Conservation (phyloP, 805 yeast genomes). For the Cyberlindnera mrakii region DNA sequence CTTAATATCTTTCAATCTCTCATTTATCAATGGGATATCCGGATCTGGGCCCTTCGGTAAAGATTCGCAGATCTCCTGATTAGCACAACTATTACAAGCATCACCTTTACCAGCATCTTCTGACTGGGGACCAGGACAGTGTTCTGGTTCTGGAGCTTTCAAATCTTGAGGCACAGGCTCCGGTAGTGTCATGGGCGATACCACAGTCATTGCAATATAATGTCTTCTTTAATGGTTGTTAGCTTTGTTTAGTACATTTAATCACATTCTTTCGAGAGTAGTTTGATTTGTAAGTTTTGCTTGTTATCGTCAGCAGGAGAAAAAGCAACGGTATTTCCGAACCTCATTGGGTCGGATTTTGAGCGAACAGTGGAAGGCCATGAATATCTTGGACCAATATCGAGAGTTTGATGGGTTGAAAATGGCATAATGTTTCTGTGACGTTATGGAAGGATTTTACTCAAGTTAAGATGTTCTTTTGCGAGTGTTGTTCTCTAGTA, state of each 20-base stretch:
- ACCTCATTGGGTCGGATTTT: neutral
- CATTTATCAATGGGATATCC: conserved; percentile 71
- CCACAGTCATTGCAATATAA: conserved; percentile 4
- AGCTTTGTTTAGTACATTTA: no score
- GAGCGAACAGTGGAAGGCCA: no score
- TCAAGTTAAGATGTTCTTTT: no score
- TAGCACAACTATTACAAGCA: conserved; percentile 94
- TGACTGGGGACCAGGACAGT: conserved; percentile 97
- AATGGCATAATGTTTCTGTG: no score
- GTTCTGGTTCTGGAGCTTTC: conserved; percentile 85
- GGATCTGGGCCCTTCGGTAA: conserved; percentile 94
- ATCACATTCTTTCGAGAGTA: no score
- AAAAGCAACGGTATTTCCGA: neutral
- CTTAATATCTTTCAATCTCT: conserved; percentile 53
- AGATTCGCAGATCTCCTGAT: conserved; percentile 82
- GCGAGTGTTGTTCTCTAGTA: neutral
- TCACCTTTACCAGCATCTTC: conserved; percentile 91
- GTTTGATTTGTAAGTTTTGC: neutral
- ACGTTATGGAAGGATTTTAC: no score
- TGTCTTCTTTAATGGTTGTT: no score
- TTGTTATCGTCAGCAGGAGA: neutral
- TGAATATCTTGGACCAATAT: no score
- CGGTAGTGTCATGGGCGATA: conserved; percentile 15
- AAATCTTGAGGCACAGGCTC: conserved; percentile 21
- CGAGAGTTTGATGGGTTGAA: no score